Evolutionary conservation across 208 protist species (phyloP).

Genomic region (Crithidia brevicula): DNA sequence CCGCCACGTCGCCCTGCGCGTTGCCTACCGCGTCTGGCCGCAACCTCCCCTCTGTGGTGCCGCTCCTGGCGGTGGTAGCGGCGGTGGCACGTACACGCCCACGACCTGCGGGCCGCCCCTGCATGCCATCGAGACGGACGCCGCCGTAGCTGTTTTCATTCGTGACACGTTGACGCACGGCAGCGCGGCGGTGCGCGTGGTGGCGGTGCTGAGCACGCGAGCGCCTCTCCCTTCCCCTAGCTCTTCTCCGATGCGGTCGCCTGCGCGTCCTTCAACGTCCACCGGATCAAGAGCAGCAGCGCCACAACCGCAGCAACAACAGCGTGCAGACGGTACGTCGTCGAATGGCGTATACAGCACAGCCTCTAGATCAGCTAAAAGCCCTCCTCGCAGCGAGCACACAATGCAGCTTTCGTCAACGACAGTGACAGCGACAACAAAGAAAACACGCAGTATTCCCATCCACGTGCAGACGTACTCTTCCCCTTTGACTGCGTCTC

Average conservation of each 20-base stretch:
- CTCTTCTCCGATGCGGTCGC: not conserved
- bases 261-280: not conserved
- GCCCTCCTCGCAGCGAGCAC: too few relatives aligned
- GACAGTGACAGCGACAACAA: too few relatives aligned
- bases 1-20: conserved; percentile 31
- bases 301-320: too few relatives aligned
- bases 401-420: too few relatives aligned
- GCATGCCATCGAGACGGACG: conserved; percentile 28
- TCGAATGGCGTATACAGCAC: too few relatives aligned
- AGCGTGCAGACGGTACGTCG: too few relatives aligned
- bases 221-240: not conserved
- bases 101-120: conserved; percentile 18
- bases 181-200: conserved; percentile 23
- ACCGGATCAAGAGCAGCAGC: not conserved
- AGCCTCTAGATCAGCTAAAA: too few relatives aligned
- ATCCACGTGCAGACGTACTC: too few relatives aligned
- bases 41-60: too few relatives aligned
- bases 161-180: conserved; percentile 21
- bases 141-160: conserved; percentile 8
- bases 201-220: conserved; percentile 27
- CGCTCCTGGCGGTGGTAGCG: not conserved
- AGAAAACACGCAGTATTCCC: too few relatives aligned
- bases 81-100: conserved; percentile 2
- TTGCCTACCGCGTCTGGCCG: conserved; percentile 49
- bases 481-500: too few relatives aligned